These are phyloP conservation scores for Solanum boliviense DNA, from an alignment of 257 asterid species.

Conservation along the genomic window DNA sequence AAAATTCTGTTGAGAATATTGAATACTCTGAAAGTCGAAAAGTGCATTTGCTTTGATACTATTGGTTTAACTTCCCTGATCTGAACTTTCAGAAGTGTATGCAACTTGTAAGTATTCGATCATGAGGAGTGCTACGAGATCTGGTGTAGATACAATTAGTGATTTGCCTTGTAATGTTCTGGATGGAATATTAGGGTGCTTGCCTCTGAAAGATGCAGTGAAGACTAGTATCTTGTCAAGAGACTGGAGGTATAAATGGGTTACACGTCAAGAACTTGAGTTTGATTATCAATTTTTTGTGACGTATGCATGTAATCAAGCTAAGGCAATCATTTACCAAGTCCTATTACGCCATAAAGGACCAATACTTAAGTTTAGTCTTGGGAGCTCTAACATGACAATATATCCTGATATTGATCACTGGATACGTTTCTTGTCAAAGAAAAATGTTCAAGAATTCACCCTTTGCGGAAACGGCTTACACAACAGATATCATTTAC, in stretches of 20 bases:
- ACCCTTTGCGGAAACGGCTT: slow-evolving; percentile 18
- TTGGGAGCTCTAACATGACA: slow-evolving; percentile 37
- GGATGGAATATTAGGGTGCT: slow-evolving; percentile 42
- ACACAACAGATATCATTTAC: slow-evolving; percentile 22
- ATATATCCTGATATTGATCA: slow-evolving; percentile 28
- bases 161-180: slow-evolving; percentile 32
- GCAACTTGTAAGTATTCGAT: neutral
- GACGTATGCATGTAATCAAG: slow-evolving; percentile 32
- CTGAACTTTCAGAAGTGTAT: neutral
- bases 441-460: slow-evolving; percentile 33
- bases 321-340: slow-evolving; percentile 33
- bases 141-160: slow-evolving; percentile 23
- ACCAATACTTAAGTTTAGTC: slow-evolving; percentile 29
- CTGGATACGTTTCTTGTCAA: slow-evolving; percentile 34
- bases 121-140: slow-evolving; percentile 20
- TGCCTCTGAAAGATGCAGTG: slow-evolving; percentile 52
- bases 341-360: slow-evolving; percentile 34
- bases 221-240: slow-evolving; percentile 45
- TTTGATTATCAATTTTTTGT: slow-evolving; percentile 45
- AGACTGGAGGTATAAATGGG: slow-evolving; percentile 54
- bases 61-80: neutral
- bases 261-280: slow-evolving; percentile 32
- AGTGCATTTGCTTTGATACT: too few species aligned
- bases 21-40: too few species aligned
- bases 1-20: too few species aligned